Percentiles rank a stretch among this genome's conserved stretches.
Evolutionary conservation across 306 rosid genomes (phyloP).

Genomic region (Rubus idaeus): DNA sequence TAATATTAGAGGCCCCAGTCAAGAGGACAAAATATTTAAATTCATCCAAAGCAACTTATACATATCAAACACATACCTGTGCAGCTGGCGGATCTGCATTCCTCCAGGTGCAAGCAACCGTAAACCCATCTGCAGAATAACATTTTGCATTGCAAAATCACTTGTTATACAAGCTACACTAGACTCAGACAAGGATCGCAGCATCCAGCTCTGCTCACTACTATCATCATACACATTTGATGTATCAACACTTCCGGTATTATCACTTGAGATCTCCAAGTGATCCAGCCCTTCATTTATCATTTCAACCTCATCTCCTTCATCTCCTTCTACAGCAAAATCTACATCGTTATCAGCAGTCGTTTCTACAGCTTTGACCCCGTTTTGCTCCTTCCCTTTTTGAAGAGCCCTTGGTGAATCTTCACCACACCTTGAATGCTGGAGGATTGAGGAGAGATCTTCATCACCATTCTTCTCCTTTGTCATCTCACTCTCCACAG

Average conservation of each 20-base stretch:
- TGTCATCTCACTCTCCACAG: constrained; percentile 32
- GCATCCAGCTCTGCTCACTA: constrained; percentile 90
- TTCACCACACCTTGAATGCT: constrained; percentile 57
- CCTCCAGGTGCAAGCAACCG: constrained; percentile 95
- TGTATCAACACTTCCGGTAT: constrained; percentile 53
- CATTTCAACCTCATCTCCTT: constrained; percentile 32
- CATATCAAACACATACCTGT: constrained; percentile 48
- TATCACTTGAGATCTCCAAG: constrained; percentile 54
- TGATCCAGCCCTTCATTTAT: constrained; percentile 38
- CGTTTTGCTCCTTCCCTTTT: constrained; percentile 29
- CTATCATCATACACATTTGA: constrained; percentile 57
- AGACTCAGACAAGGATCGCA: constrained; percentile 85
- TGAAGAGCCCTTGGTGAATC: constrained; percentile 36
- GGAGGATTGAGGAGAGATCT: constrained; percentile 41
- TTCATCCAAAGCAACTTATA: not conserved
- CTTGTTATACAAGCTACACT: constrained; percentile 87
- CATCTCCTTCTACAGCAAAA: constrained; percentile 36
- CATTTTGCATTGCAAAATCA: constrained; percentile 98
- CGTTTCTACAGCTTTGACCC: constrained; percentile 24
- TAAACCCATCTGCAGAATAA: constrained; percentile 92
- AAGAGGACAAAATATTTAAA: not conserved
- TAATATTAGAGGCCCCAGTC: not conserved
- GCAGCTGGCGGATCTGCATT: constrained; percentile 76
- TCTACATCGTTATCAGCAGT: constrained; percentile 17
- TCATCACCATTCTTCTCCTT: constrained; percentile 42